These are phyloP conservation scores for Globisporangium paddicum DNA, from an alignment of 352 stramenopile genomes.

Conservation along the genomic window DNA sequence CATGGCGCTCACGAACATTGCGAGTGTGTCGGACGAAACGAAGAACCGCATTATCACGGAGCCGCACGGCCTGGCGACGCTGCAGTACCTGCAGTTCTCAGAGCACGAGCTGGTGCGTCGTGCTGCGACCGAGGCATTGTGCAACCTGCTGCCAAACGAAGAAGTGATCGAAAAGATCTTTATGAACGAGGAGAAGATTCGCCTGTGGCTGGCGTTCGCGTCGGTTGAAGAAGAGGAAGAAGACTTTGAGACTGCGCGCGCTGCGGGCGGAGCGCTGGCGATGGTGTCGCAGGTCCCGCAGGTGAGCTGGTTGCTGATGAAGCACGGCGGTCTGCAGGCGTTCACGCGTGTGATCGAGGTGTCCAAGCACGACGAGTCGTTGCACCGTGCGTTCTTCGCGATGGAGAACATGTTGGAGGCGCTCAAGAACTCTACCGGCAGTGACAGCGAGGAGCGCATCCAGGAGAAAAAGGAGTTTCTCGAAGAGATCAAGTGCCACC, in stretches of 20 bases:
- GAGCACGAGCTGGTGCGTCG: constrained; percentile 96
- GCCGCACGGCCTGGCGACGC: constrained; percentile 62
- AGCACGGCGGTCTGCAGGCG: constrained; percentile 55
- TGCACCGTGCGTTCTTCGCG: constrained; percentile 72
- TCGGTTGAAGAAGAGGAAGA: constrained; percentile 88
- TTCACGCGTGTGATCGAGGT: constrained; percentile 51
- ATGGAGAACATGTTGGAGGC: constrained; percentile 72
- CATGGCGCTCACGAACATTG: constrained; percentile 98
- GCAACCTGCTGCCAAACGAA: constrained; percentile 94
- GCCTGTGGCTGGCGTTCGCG: constrained; percentile 93
- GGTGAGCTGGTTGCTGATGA: constrained; percentile 68
- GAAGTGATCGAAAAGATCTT: constrained; percentile 93
- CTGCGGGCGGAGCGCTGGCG: constrained; percentile 90
- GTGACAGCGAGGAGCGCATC: constrained; percentile 20
- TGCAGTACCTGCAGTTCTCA: constrained; percentile 94
- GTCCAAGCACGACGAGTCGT: constrained; percentile 53
- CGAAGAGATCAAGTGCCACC: constrained; percentile 30
- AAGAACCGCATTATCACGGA: constrained; percentile 86
- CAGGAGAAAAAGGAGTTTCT: constrained; percentile 46
- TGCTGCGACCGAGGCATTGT: constrained; percentile 95
- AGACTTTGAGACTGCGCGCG: constrained; percentile 90
- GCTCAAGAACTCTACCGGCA: constrained; percentile 12
- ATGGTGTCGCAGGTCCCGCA: constrained; percentile 88
- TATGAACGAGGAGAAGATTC: constrained; percentile 89
- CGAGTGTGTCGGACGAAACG: constrained; percentile 90